Evolutionary conservation across 139 green algal species (phyloP).

Genomic region (Pycnococcus provasolii): DNA sequence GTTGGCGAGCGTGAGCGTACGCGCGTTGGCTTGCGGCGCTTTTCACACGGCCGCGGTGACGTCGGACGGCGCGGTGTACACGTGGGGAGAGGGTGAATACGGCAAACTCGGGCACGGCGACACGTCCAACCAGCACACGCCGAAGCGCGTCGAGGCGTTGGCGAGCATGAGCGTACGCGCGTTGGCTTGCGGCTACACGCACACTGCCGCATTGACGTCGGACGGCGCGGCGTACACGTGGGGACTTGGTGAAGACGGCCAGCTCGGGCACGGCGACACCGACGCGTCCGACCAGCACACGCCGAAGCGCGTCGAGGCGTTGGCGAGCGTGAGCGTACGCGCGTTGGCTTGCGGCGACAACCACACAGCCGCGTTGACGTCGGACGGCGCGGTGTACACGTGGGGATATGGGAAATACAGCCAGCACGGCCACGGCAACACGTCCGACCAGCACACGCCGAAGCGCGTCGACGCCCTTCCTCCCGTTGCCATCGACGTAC

Average conservation of each 20-base stretch:
- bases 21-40: no score
- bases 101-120: conserved; percentile 40
- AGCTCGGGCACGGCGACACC: conserved; percentile 23
- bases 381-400: conserved; percentile 32
- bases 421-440: no score
- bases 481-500: no score
- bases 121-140: no score
- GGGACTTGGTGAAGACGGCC: conserved; percentile 24
- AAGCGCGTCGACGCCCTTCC: no score
- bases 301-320: background rate
- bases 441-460: no score
- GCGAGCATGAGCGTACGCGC: no score
- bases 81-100: conserved; percentile 46
- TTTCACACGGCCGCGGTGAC: conserved; percentile 44
- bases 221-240: conserved; percentile 15
- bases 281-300: background rate
- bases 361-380: conserved; percentile 36
- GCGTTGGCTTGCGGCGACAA: conserved; percentile 24
- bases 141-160: no score
- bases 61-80: conserved; percentile 42
- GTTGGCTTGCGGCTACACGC: no score
- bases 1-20: no score
- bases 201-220: no score
- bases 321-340: background rate
- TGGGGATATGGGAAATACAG: no score